Evolutionary conservation across 805 yeast species (phyloP), one percentile per base, ranked within the genome.

Genomic region (Cyberlindnera americana): DNA sequence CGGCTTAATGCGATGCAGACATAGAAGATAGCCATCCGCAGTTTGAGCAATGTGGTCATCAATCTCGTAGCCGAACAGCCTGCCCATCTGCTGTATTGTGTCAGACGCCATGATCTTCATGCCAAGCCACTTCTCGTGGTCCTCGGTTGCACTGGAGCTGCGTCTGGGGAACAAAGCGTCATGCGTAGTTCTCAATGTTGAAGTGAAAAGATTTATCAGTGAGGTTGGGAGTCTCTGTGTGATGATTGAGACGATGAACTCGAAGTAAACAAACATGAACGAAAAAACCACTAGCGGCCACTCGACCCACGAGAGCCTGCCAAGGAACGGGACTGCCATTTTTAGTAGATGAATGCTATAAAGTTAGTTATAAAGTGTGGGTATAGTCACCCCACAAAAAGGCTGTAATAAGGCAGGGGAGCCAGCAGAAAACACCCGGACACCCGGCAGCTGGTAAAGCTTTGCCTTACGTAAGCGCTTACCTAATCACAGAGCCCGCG

Each of bases 11-110:
- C 95, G 67, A 54, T 90, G 96, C 3, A 88, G 49, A 0, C 89
- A 83, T 19, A 90, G 66, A 16, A 86, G 55, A 55, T 86, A 90
- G 24, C 82, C 83, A 57, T 90, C 97, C 31, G 69, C 64, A 0
- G 97, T 90, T 36, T 71, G 65, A 1, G 88, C 88, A 10, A 91
- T 65, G 55, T 86, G 90, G 52, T 82, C 85, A 50, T 89, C 90
- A 12, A 82, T 71, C 2, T 64, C 67, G 52, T 83, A 85, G 1
- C 89, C 91, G 56, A 80, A 85, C 1, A 83, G 45, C 1, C 52
- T 61, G 43, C 89, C 83, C 67, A 90, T 77, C 33, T 81, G 81
- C 35, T 73, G 75, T 44, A 90, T 78, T 33, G 69, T 66, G 4
- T 64, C 59, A 14, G 84, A 76, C 30, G 66, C 62, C 38, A 75